Conservation (phyloP, 2,329 filamentous ascomycete genomes). For the Akanthomyces muscarius region DNA sequence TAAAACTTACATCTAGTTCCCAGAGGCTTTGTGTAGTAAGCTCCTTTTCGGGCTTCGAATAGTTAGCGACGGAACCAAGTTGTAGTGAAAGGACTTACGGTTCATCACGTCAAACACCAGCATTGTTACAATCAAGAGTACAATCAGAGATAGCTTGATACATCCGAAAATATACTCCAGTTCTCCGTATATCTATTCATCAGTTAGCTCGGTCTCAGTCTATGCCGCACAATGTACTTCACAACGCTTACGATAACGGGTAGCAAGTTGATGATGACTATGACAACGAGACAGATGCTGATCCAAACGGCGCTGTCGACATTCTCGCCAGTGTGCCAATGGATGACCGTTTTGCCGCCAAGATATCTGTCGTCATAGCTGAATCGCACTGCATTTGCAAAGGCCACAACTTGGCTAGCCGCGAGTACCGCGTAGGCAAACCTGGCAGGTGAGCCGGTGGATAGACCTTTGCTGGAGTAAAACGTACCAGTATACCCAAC, state of each 20-base stretch:
- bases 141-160: constrained; percentile 35
- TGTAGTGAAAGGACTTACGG: constrained; percentile 24
- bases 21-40: constrained; percentile 34
- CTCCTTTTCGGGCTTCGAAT: constrained; percentile 29
- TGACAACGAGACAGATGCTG: constrained; percentile 32
- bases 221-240: background rate
- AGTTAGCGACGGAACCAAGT: background rate
- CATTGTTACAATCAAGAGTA: constrained; percentile 34
- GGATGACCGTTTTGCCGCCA: constrained; percentile 28
- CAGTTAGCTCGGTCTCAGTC: background rate
- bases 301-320: constrained; percentile 37
- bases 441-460: constrained; percentile 22
- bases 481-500: constrained; percentile 36
- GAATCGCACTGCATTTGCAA: constrained; percentile 33
- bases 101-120: constrained; percentile 35
- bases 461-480: background rate
- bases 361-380: constrained; percentile 29
- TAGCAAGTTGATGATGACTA: constrained; percentile 33
- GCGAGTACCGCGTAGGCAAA: constrained; percentile 35
- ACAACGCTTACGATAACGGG: constrained; percentile 32
- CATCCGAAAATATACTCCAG: constrained; percentile 36
- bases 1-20: constrained; percentile 32
- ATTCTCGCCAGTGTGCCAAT: constrained; percentile 31
- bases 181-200: constrained; percentile 28
- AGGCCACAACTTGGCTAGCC: constrained; percentile 34